Evolutionary conservation across 2,329 filamentous ascomycete species (phyloP), one percentile per base, ranked within the genome.

Genomic region (Talaromyces islandicus): DNA sequence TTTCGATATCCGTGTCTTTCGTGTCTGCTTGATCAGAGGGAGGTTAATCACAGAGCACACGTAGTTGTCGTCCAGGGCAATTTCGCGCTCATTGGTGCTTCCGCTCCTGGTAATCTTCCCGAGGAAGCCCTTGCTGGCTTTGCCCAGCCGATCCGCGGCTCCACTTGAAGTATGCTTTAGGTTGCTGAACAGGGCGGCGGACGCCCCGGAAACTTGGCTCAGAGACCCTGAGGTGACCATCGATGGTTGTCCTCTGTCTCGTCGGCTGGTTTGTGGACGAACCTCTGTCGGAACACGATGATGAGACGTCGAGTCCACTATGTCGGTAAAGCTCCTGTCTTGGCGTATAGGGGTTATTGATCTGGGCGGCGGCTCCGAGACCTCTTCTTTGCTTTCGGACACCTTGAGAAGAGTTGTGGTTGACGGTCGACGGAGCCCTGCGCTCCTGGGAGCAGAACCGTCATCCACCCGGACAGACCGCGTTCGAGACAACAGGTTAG

Each of bases 1-100:
- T 75, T 93, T 95, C 7, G 92, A 95, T 71, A 97, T 97, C 64
- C 93, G 85, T 0, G 93, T 97, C 64, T 87, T 81, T n/a, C 93
- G 86, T 7, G 92, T 92, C 76, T 97, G 93, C 72, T 96, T 89
- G 27, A 96, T 83, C 30, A 97, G 79, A 1, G 92, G 91, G 55
- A 90, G 80, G 68, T 94, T 96, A 72, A 97, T 91, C 50, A 96
- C 87, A 67, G 89, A 91, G 68, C 92, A 82, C 58, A 89, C 83
- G 69, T 97, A 96, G 68, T 91, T 88, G 70, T 94, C 91, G 68
- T 92, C 88, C 65, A 91, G 91, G 12, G 91, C 77, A 2, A 83
- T 74, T 77, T 88, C 70, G 87, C 89, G 66, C 75, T 83, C 77
- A 41, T 87, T 85, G 65, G 86, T 89, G 70, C 89, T 90, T 52